Base-by-base conservation (phyloP, 129 eudicot genomes). In the Tagetes erecta region DNA sequence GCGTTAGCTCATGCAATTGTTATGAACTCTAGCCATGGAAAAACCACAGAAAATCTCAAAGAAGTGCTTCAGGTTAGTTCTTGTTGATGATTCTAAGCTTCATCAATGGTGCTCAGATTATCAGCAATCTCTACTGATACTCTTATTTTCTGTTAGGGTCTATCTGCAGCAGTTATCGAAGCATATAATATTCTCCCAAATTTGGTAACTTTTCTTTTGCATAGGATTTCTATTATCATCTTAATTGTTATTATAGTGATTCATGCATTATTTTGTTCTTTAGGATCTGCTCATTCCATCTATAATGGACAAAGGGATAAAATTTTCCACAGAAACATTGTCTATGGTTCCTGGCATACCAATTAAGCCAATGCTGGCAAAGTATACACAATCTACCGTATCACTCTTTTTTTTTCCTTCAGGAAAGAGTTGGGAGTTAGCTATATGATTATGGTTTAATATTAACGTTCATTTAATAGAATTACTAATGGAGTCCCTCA, bases 351-450 rank as follows among this genome's bases (percentile, higher is more conserved):
- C 99, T 31, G 97, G 99, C 80, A 80, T 83, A 85, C 97, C 99
- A 37, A 91, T 94, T 72, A 94, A 89, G 80, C 99, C 99, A 79
- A 94, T 94, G 97, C 96, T 94, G 78, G 99, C 99, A 8, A 91
- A 94, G 99, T 93, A 90, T 59, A 44, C 67, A 46, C 67, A 70
- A 12, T 51, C 63, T 39, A 60, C 47, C 72, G 56, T 39, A 60
- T 41, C 72, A 50, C 2, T 56, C 6, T 71, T 52, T 52, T 4
- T 52, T 67, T 52, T 64, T 37, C 64, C 52, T 14, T 33, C 8
- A n/a, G 35, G 12, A 42, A 78, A 78, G 2, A 2, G 27, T 71
- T 13, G 38, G 44, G 53, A 47, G 47, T 44, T 76, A 60, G n/a
- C 72, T 20, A 11, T 37, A n/a, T 70, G 67, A 60, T 36, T 60